Evolutionary conservation across 257 asterid species (phyloP), one percentile per base, ranked within the genome.

Genomic region (Nicotiana tomentosiformis): DNA sequence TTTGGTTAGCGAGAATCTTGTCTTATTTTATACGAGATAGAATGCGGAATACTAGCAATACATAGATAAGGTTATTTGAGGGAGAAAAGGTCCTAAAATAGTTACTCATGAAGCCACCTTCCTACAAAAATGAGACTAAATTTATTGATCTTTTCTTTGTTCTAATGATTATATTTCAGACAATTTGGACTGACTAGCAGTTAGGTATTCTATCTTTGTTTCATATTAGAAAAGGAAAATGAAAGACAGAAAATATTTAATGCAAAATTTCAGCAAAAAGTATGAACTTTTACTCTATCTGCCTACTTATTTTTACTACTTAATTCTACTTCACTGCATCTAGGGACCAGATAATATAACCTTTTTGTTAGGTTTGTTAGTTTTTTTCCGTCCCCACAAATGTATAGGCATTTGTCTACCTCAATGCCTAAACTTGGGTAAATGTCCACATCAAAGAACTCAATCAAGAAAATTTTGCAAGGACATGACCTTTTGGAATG

Each of bases 341-440:
- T 66, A 68, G 5, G 35, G 77, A 32, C 35, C 35, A 32, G 78
- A 70, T 74, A 74, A 74, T 46, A 39, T 74, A 49, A 32, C 43
- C 37, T 14, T 72, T 74, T 74, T 26, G 64, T 74, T 74, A 74
- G 80, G 62, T 49, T 74, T 49, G 62, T 74, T 49, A 72, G 58
- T 43, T 70, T 39, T 69, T 43, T 23, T 12, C 17, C 10, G 79
- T 72, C 37, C 78, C 35, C 61, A 72, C 61, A 74, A 26, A 72
- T 72, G 3, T 72, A 46, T 15, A 72, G 56, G 78, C 60, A 72
- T 20, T 49, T 72, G 35, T 23, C 79, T 0, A 23, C 23, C 23
- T 72, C 61, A 23, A 46, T 26, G 80, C 62, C 62, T 74, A 46
- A 74, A 74, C 62, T 74, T 74, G 39, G 62, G 43, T 49, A 74